Evolutionary conservation across 2,329 filamentous ascomycete species (phyloP).

Genomic region (Orbilia brochopaga): DNA sequence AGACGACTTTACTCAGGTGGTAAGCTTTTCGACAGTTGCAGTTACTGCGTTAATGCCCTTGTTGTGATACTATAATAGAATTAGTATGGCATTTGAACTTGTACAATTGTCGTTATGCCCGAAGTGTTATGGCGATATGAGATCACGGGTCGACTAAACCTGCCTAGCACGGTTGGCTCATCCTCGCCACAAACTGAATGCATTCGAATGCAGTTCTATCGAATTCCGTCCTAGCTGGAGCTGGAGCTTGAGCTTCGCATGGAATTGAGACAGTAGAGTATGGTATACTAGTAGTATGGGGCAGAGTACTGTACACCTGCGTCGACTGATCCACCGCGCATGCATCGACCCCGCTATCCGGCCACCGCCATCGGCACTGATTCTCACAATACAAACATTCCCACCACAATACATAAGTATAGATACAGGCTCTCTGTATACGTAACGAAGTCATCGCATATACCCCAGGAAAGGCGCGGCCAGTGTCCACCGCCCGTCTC

Average conservation of each 20-base stretch:
- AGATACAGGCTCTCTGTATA: no score
- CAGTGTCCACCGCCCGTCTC: slow-evolving; percentile 28
- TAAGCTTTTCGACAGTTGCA: slow-evolving; percentile 5
- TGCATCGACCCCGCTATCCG: slow-evolving; percentile 10
- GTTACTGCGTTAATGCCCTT: not conserved
- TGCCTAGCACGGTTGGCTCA: slow-evolving; percentile 14
- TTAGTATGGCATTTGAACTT: no score
- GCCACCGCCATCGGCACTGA: slow-evolving; percentile 32
- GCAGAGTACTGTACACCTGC: no score
- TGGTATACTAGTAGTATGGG: no score
- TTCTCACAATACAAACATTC: no score
- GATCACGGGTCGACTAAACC: slow-evolving; percentile 37
- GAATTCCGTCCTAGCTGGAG: not conserved
- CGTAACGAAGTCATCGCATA: not conserved
- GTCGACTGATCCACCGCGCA: not conserved
- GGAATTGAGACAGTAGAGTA: not conserved
- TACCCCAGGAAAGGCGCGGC: slow-evolving; percentile 50
- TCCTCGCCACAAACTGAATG: slow-evolving; percentile 23
- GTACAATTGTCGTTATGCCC: slow-evolving; percentile 5
- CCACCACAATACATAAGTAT: no score
- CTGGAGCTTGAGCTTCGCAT: not conserved
- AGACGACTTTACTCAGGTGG: no score
- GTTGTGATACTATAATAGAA: no score
- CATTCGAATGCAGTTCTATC: slow-evolving; percentile 26
- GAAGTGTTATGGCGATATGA: slow-evolving; percentile 31